Percentiles rank a stretch among this genome's conserved stretches.
Evolutionary conservation across 2,329 filamentous ascomycete species (phyloP).

Genomic region (Fusarium sp.): DNA sequence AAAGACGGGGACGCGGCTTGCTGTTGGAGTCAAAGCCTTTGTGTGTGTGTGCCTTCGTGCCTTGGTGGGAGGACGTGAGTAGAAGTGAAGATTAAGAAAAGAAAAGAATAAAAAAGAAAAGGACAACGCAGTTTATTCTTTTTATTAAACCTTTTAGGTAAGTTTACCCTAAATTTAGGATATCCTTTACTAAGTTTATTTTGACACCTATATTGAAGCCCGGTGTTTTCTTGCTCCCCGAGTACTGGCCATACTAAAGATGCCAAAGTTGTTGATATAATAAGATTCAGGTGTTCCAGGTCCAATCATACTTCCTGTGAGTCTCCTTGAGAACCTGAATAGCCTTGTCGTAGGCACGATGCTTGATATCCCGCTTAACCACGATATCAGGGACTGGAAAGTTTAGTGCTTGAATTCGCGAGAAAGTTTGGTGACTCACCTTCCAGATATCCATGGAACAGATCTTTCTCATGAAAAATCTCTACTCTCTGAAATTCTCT

Average conservation of each 20-base stretch:
- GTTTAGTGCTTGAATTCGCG: not conserved
- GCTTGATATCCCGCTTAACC: slow-evolving; percentile 28
- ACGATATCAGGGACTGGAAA: slow-evolving; percentile 33
- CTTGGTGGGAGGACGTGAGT: not conserved
- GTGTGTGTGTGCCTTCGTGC: not conserved
- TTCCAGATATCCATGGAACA: slow-evolving; percentile 47
- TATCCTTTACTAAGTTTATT: too few species aligned
- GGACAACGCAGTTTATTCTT: not conserved
- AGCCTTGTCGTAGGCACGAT: slow-evolving; percentile 22
- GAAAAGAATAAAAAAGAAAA: too few species aligned
- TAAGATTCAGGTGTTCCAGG: not conserved
- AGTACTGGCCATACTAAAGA: not conserved
- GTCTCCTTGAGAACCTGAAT: slow-evolving; percentile 31
- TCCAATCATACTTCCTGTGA: slow-evolving; percentile 29
- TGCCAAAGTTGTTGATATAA: not conserved
- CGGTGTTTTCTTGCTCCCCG: too few species aligned
- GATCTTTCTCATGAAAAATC: slow-evolving; percentile 34
- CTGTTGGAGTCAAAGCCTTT: not conserved
- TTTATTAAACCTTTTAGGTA: too few species aligned
- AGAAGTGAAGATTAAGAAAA: not conserved
- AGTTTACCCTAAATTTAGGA: too few species aligned
- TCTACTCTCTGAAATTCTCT: slow-evolving; percentile 29
- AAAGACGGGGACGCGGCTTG: not conserved
- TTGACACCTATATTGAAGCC: too few species aligned
- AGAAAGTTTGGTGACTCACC: slow-evolving; percentile 6